These are phyloP conservation scores for Sporisorium reilianum DNA, from an alignment of 1,284 basidiomycete genomes.

Conservation along the genomic window DNA sequence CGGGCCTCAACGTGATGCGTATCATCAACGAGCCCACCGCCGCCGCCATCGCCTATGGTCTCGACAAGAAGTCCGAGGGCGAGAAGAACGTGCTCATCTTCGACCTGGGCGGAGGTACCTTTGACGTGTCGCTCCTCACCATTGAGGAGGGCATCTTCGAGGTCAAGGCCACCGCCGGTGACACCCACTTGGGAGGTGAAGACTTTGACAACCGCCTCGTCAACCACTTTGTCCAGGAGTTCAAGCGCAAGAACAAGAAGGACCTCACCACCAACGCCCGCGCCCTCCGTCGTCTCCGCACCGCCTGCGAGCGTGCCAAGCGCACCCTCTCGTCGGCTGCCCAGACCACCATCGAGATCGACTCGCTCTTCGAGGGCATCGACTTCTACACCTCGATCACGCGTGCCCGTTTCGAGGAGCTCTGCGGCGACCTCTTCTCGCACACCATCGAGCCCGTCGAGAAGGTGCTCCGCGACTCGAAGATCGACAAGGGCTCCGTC, in stretches of 20 bases:
- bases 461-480: slow-evolving; percentile 97
- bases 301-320: slow-evolving; percentile 98
- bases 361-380: slow-evolving; percentile 96
- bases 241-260: slow-evolving; percentile 99
- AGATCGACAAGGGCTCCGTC: slow-evolving; percentile 90
- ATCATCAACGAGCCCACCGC: slow-evolving; percentile 98
- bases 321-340: slow-evolving; percentile 96
- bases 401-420: slow-evolving; percentile 98
- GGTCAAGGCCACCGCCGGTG: slow-evolving; percentile 98
- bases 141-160: slow-evolving; percentile 99
- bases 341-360: slow-evolving; percentile 97
- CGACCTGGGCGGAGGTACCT: slow-evolving; percentile 98
- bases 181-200: slow-evolving; percentile 98
- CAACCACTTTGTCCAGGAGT: slow-evolving; percentile 97
- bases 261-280: slow-evolving; percentile 92
- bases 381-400: slow-evolving; percentile 99
- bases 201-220: slow-evolving; percentile 97
- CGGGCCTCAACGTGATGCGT: slow-evolving; percentile 91
- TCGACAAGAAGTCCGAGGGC: slow-evolving; percentile 83
- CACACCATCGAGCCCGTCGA: slow-evolving; percentile 96
- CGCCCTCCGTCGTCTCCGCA: slow-evolving; percentile 95
- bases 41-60: slow-evolving; percentile 93
- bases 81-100: slow-evolving; percentile 97
- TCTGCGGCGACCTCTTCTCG: slow-evolving; percentile 97
- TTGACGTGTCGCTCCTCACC: slow-evolving; percentile 97